These are phyloP conservation scores for Hymenoscyphus linearis DNA, from an alignment of 2,329 filamentous ascomycete genomes.

Conservation along the genomic window DNA sequence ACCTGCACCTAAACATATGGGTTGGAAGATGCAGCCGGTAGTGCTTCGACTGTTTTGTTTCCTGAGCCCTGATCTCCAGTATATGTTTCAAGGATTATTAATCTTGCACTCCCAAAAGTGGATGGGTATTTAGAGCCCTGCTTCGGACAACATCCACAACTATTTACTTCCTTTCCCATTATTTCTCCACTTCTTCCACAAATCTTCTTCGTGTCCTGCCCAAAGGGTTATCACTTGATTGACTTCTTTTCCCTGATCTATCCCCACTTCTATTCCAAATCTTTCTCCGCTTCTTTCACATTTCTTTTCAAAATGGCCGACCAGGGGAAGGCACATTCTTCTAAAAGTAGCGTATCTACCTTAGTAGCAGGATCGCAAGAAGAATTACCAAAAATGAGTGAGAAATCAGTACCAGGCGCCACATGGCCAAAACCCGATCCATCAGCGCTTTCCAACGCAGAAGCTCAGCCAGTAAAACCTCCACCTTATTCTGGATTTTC, in stretches of 20 bases:
- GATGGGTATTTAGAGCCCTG: background rate
- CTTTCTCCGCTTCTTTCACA: background rate
- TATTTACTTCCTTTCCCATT: background rate
- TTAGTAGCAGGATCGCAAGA: background rate
- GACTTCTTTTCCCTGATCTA: too few species aligned
- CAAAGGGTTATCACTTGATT: too few species aligned
- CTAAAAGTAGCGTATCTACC: background rate
- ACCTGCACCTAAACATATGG: background rate
- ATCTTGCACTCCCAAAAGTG: background rate
- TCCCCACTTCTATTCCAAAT: background rate
- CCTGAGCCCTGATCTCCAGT: background rate
- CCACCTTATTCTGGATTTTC: slow-evolving; percentile 6
- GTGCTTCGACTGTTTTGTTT: background rate
- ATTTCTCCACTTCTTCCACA: background rate
- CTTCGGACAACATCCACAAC: background rate
- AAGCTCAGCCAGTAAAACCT: slow-evolving; percentile 2
- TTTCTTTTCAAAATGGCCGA: background rate
- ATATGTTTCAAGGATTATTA: background rate
- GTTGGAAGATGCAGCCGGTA: background rate
- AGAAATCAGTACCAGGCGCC: background rate
- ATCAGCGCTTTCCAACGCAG: background rate
- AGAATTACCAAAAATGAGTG: background rate
- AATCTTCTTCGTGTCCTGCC: too few species aligned
- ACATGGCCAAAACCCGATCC: background rate
- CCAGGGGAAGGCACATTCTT: background rate